Evolutionary conservation across 2,329 filamentous ascomycete species (phyloP).

Genomic region (Dactylella cylindrospora): DNA sequence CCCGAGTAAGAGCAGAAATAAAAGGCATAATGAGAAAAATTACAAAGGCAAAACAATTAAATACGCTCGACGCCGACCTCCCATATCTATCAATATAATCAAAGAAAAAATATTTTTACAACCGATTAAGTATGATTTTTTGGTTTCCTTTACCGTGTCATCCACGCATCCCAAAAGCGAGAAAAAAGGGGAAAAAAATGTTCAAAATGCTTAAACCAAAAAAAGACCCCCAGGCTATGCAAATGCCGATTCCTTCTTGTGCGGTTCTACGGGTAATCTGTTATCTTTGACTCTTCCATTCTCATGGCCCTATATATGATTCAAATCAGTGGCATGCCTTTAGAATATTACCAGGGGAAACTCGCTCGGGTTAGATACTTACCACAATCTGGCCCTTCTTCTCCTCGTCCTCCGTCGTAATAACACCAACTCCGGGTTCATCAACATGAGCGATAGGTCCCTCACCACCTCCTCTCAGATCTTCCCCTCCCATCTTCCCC

Average conservation of each 20-base stretch:
- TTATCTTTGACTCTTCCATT: constrained; percentile 40
- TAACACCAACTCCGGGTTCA: constrained; percentile 44
- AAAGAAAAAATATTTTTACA: too few species aligned
- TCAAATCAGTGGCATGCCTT: neutral
- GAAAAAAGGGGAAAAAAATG: too few species aligned
- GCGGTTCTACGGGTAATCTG: constrained; percentile 25
- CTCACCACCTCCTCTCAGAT: constrained; percentile 42
- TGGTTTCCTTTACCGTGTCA: too few species aligned
- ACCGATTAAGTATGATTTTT: too few species aligned
- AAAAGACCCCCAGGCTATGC: neutral
- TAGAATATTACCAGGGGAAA: neutral
- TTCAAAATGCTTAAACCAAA: too few species aligned
- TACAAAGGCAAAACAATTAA: too few species aligned
- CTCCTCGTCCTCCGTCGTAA: constrained; percentile 31
- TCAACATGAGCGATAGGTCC: constrained; percentile 47
- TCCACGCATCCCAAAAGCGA: too few species aligned
- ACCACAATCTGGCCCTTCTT: constrained; percentile 38
- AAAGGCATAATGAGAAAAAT: too few species aligned
- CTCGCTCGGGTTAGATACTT: constrained; percentile 12
- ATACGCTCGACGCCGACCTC: too few species aligned
- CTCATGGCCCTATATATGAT: constrained; percentile 33
- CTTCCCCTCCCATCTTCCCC: constrained; percentile 29
- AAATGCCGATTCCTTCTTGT: constrained; percentile 22
- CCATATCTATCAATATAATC: too few species aligned
- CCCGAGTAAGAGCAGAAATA: too few species aligned